phyloP scores from a whole-genome alignment of 176 grass and related monocot species.

The Elaeis guineensis region DNA sequence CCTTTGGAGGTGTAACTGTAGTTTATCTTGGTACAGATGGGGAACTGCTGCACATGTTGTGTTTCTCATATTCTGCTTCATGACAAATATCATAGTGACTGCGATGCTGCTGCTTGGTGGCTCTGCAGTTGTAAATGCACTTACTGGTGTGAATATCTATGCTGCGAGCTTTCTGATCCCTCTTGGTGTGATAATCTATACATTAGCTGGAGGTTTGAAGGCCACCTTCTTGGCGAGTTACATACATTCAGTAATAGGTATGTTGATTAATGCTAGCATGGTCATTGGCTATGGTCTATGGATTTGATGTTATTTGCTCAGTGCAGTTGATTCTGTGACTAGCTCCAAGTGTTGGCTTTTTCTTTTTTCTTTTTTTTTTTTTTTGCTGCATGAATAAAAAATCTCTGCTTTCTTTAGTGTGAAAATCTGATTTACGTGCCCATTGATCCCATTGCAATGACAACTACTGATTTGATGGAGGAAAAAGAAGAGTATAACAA shows the following conservation, averaged over 20 bases:
- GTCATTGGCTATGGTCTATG: too few relatives aligned
- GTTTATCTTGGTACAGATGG: constrained; percentile 27
- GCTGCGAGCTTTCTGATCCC: constrained; percentile 74
- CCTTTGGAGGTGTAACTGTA: not conserved
- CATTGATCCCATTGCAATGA: too few relatives aligned
- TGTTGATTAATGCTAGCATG: too few relatives aligned
- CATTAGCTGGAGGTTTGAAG: constrained; percentile 63
- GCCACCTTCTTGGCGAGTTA: constrained; percentile 80
- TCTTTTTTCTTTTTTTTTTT: too few relatives aligned
- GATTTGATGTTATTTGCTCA: too few relatives aligned
- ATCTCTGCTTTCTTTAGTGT: too few relatives aligned
- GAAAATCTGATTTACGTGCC: too few relatives aligned
- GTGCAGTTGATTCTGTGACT: too few relatives aligned
- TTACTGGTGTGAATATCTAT: constrained; percentile 63
- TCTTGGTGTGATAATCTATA: constrained; percentile 67
- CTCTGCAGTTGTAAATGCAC: constrained; percentile 63
- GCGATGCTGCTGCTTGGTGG: constrained; percentile 72
- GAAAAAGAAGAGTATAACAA: too few relatives aligned
- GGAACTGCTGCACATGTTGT: constrained; percentile 41
- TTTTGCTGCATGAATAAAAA: too few relatives aligned
- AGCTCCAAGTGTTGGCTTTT: too few relatives aligned
- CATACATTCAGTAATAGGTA: constrained; percentile 70
- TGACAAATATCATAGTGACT: constrained; percentile 66
- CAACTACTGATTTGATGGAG: too few relatives aligned
- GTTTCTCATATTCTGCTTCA: constrained; percentile 65